Base-by-base conservation (phyloP, 2,329 filamentous ascomycete genomes). In the Aurifilum marmelostoma region DNA sequence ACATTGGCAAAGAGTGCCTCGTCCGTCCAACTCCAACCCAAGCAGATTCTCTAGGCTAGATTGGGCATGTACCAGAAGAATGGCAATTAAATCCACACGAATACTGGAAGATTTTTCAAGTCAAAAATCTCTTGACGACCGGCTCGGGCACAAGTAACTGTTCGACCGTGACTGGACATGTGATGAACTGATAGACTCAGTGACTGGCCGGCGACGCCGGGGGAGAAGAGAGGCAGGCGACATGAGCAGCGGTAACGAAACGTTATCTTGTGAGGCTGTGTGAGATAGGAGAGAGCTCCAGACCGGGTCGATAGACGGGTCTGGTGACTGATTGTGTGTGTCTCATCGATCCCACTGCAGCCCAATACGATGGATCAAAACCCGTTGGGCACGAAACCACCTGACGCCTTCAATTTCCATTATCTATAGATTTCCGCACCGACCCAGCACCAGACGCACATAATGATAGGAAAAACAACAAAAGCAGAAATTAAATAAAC, bases 1-100 rank as follows among this genome's bases (percentile, higher is more conserved):
- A 24, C 56, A 41, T 24, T 67, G 69, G 66, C 69, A 60, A 59
- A 69, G 64, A 67, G 34, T 71, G 52, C 61, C 43, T 32, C 69
- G 34, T 8, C 8, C 34, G 4, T 34, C 34, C 34, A n/a, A n/a
- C n/a, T n/a, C 8, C 34, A 8, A 4, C 34, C 34, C 34, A 34
- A 34, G n/a, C 34, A 34, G 8, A 34, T 34, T 34, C 64, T 54
- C 7, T 61, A 39, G n/a, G 56, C 62, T 34, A 59, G 66, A 39
- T 58, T 56, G 63, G 63, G 63, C 21, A 7, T 47, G 21, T 47
- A 47, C 21, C 7, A 11, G 43, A 47, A n/a, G 43, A 47, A n/a
- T 47, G 3, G 43, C 43, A 47, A 47, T 47, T 1, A 47, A 16
- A 21, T 7, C 16, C 16, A 47, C 41, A 21, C 41, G 21, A 21